These are phyloP conservation scores for Fusarium tuaranense DNA, from an alignment of 2,329 filamentous ascomycete genomes.

Conservation along the genomic window DNA sequence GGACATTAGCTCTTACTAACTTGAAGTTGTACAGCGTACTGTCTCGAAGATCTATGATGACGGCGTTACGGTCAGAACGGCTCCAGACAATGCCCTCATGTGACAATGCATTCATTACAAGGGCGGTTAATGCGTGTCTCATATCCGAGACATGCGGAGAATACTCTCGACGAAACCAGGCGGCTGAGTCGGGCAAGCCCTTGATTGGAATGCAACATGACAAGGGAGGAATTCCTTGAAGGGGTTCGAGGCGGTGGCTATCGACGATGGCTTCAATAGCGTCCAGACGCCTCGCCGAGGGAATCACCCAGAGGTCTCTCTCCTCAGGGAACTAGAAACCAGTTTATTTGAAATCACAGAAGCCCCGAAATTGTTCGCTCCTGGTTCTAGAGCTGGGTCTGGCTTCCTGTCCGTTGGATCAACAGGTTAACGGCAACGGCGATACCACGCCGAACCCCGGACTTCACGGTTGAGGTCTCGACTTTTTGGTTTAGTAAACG, in stretches of 20 bases:
- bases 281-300: background rate
- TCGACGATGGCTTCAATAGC: slow-evolving; percentile 30
- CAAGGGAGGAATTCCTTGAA: slow-evolving; percentile 16
- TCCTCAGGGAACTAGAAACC: background rate
- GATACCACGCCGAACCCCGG: background rate
- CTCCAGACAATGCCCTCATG: background rate
- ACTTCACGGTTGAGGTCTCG: background rate
- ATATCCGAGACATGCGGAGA: slow-evolving; percentile 9
- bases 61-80: background rate
- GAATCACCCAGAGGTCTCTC: background rate
- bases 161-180: slow-evolving; percentile 14
- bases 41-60: background rate
- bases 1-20: background rate
- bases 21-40: background rate
- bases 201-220: slow-evolving; percentile 28
- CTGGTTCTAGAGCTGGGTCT: slow-evolving; percentile 6
- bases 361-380: slow-evolving; percentile 10
- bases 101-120: background rate
- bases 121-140: slow-evolving; percentile 16
- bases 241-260: slow-evolving; percentile 4
- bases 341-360: slow-evolving; percentile 28
- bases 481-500: background rate
- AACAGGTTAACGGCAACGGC: background rate
- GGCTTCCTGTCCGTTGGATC: background rate
- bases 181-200: background rate